Evolutionary conservation across 345 rosid species (phyloP).

Genomic region (Syzygium jambos): DNA sequence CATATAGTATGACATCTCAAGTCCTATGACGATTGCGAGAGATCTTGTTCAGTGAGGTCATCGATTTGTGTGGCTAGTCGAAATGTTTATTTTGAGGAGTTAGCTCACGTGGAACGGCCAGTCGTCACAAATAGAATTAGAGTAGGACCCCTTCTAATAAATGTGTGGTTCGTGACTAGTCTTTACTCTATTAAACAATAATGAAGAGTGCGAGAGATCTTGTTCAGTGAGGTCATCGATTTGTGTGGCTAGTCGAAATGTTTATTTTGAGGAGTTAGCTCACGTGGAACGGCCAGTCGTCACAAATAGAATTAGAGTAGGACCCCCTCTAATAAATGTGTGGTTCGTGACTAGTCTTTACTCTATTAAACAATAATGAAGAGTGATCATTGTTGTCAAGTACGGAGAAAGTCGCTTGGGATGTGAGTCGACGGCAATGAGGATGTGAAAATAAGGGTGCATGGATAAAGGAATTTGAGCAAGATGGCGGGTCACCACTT

Average conservation of each 20-base stretch:
- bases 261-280: neutral
- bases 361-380: neutral
- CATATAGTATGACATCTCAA: neutral
- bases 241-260: neutral
- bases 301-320: neutral
- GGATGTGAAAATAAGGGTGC: neutral
- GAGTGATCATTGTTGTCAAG: neutral
- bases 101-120: neutral
- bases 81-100: neutral
- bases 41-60: neutral
- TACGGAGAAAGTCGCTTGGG: neutral
- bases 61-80: neutral
- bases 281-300: rapidly evolving
- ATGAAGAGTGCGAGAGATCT: neutral
- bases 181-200: neutral
- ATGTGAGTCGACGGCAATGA: neutral
- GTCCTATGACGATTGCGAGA: neutral
- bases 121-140: neutral
- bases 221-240: neutral
- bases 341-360: neutral
- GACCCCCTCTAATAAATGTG: neutral
- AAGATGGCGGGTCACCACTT: neutral
- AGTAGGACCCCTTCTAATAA: neutral
- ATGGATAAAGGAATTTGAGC: neutral
- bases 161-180: neutral